Base-by-base conservation (phyloP, 768 basidiomycete genomes). In the Dioszegia hungarica region DNA sequence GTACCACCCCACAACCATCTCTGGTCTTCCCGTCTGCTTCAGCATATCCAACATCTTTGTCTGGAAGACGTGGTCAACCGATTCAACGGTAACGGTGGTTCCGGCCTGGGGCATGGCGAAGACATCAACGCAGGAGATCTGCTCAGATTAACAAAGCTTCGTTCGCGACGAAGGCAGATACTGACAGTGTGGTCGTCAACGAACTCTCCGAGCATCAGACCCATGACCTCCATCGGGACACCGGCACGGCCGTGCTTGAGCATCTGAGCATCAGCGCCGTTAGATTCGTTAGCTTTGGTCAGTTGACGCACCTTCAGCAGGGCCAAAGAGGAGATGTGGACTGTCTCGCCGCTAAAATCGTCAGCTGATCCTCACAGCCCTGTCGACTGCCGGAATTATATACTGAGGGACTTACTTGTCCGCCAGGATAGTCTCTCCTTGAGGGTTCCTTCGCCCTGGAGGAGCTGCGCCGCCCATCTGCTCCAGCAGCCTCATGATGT, bases 1-100 rank as follows among this genome's bases (percentile, higher is more conserved):
- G 73, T 99, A 99, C 95, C 95, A 99, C 3, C 95, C 95, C 1
- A 99, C 95, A 5, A 98, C 95, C 85, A 87, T 89, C 80, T 98
- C 95, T 29, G 94, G 89, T 67, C 94, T 80, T 61, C 95, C 95
- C 0, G 95, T 99, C 80, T 98, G 95, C 78, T 99, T 98, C 68
- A 99, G 78, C 93, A 98, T 98, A 54, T 98, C 95, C 48, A 95
- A 79, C 95, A 98, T 98, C 78, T 87, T 97, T 3, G 85, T 86
- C 77, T 99, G 95, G 78, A 98, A 99, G 47, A 98, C 95, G 67
- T 98, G 92, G 77, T 99, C 95, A 3, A 94, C 92, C 9, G 93
- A 94, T 78, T 98, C 93, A 60, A 98, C 93, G 46, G 90, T 91
- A 39, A 97, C 94, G 0, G 90, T 93, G 17, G 94, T 98, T 60